Percentiles rank a stretch among this genome's conserved stretches.
Evolutionary conservation across 805 yeast genomes (phyloP).

Genomic region (Sugiyamaella qingdaonensis): DNA sequence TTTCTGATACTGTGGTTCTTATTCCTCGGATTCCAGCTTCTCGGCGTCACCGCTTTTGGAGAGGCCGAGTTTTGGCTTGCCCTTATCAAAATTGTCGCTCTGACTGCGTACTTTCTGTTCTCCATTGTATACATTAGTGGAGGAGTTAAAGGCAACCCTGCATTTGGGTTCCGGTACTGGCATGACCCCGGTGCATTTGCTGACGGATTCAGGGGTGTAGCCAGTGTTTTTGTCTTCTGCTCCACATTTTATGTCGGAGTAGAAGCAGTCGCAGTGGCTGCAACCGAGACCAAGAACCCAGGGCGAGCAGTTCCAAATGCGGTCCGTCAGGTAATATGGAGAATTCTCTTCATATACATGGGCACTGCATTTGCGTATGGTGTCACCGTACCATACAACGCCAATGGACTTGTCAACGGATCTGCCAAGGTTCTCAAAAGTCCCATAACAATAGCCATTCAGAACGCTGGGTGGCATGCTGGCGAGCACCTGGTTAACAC

Average conservation of each 20-base stretch:
- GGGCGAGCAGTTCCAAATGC: slow-evolving; percentile 57
- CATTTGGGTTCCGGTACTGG: slow-evolving; percentile 51
- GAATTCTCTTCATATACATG: slow-evolving; percentile 53
- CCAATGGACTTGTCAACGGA: slow-evolving; percentile 39
- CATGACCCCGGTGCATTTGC: slow-evolving; percentile 66
- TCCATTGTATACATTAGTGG: slow-evolving; percentile 50
- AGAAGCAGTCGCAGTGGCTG: slow-evolving; percentile 59
- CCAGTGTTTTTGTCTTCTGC: slow-evolving; percentile 53
- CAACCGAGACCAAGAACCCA: slow-evolving; percentile 62
- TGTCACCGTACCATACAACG: slow-evolving; percentile 55
- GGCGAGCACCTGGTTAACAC: slow-evolving; percentile 56
- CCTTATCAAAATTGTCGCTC: slow-evolving; percentile 54
- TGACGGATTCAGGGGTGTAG: slow-evolving; percentile 50
- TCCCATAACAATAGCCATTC: slow-evolving; percentile 47
- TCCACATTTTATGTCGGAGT: slow-evolving; percentile 58
- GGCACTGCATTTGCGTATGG: slow-evolving; percentile 58
- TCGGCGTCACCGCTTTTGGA: slow-evolving; percentile 61
- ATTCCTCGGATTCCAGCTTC: slow-evolving; percentile 47
- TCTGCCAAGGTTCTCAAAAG: slow-evolving; percentile 47
- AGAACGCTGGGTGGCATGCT: slow-evolving; percentile 49
- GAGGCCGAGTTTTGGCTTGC: slow-evolving; percentile 67
- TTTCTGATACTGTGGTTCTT: slow-evolving; percentile 53
- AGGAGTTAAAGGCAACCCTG: slow-evolving; percentile 51
- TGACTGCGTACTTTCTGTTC: slow-evolving; percentile 57
- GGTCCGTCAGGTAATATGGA: slow-evolving; percentile 52